Percentiles rank a stretch among this genome's conserved stretches.
These are phyloP conservation scores for Luvunga scandens DNA, from an alignment of 345 rosid genomes.

Conservation along the genomic window DNA sequence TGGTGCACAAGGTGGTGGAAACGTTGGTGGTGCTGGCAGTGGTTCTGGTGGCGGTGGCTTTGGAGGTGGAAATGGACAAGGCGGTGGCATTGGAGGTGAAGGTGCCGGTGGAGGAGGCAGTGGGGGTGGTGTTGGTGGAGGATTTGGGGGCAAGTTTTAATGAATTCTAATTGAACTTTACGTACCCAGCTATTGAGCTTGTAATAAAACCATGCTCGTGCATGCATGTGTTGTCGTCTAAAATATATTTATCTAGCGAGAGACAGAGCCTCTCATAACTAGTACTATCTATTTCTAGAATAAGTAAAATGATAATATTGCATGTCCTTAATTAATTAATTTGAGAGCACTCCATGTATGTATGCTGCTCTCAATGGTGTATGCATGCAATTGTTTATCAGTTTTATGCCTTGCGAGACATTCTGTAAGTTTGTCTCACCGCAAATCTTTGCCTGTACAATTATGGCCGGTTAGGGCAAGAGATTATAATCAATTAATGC, in stretches of 20 bases:
- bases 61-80: too few relatives aligned
- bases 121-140: slow-evolving; percentile 2
- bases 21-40: not conserved
- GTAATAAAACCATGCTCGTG: slow-evolving; percentile 2
- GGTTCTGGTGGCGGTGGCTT: slow-evolving; percentile 20
- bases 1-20: slow-evolving; percentile 5
- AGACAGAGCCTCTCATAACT: not conserved
- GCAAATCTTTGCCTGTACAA: not conserved
- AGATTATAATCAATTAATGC: not conserved
- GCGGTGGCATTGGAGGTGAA: slow-evolving; percentile 12
- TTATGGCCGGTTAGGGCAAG: not conserved
- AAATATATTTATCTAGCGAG: not conserved
- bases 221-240: not conserved
- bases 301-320: not conserved
- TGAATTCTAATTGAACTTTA: not conserved
- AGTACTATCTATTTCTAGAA: not conserved
- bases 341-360: not conserved
- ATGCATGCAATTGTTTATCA: not conserved
- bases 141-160: not conserved
- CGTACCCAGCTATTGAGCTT: not conserved
- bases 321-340: not conserved
- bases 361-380: not conserved
- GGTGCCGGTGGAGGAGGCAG: too few relatives aligned
- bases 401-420: too few relatives aligned
- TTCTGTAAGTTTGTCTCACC: too few relatives aligned